Evolutionary conservation across 805 yeast species (phyloP), one percentile per base, ranked within the genome.

Genomic region (Ogataea ramenticola): DNA sequence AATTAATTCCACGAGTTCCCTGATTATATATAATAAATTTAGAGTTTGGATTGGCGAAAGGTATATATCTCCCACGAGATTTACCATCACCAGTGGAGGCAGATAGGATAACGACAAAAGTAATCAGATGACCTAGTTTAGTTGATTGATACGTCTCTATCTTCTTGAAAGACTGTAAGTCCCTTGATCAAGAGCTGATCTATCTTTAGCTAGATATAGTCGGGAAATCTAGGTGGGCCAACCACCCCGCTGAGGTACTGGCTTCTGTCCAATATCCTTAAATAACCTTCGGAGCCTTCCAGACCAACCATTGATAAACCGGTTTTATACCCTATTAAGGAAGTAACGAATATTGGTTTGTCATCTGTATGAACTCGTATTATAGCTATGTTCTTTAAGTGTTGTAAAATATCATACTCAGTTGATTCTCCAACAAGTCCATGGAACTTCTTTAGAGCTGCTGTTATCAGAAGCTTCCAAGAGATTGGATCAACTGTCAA

Each of bases 361-460:
- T 61, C 66, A 1, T 24, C 26, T 7, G 49, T 42, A 15, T 60
- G 53, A 1, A 57, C 51, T 22, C 66, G 42, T 10, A 61, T 40
- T 20, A 58, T 45, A 12, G 46, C 52, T 19, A 34, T 45, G 6
- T 36, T 14, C 1, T 40, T 27, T 4, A 22, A 24, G 2, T 36
- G 22, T 22, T 50, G 41, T 40, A 61, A 36, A 17, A 58, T 39
- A 46, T 60, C 65, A 32, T 52, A 55, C n/a, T 55, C 52, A 1
- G 50, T 49, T 1, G 63, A 44, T 26, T 52, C 57, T 1, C 65
- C 66, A 10, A 56, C 21, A 1, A 56, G 32, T 6, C 66, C 66
- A 39, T 51, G 46, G n/a, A 54, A 41, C 21, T 45, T 44, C 35
- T 47, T 51, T n/a, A 61, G 43, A 5, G 61, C 47, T 5, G 39